phyloP scores from a whole-genome alignment of 306 rosid species.

The Malus asiatica region DNA sequence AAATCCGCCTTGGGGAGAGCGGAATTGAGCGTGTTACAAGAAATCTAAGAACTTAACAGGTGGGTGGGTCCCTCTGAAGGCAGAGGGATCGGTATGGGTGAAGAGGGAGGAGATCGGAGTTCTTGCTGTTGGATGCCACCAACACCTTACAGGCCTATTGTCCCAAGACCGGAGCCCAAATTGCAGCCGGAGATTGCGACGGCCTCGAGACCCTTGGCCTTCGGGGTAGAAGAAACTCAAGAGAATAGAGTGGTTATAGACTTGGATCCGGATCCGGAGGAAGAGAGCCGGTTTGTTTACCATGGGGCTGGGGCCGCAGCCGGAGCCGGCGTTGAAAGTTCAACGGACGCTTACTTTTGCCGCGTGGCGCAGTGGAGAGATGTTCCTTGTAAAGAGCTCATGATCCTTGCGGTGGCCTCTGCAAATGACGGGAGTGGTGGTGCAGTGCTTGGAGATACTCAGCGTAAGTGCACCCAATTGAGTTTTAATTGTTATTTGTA shows the following conservation, averaged over 20 bases:
- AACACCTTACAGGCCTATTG: conserved; percentile 8
- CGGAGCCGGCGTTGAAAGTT: not conserved
- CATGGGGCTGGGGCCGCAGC: not conserved
- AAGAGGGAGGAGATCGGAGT: not conserved
- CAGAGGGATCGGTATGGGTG: conserved; percentile 8
- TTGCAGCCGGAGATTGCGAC: not conserved
- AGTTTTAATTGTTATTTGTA: not conserved
- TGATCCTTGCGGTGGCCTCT: conserved; percentile 5
- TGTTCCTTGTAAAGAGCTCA: conserved; percentile 1
- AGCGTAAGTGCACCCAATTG: not conserved
- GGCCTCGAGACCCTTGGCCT: not conserved
- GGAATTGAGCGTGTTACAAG: not conserved
- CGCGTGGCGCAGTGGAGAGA: not conserved
- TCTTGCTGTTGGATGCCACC: conserved; percentile 3
- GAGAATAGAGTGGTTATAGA: not conserved
- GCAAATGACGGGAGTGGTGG: not conserved
- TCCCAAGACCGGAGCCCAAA: not conserved
- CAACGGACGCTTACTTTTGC: not conserved
- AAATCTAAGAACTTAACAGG: not conserved
- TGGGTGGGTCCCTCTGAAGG: not conserved
- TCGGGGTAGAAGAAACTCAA: not conserved
- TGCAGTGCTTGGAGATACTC: not conserved
- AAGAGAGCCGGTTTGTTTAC: not conserved
- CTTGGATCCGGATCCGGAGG: not conserved
- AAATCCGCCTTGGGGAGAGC: not conserved